Conservation (phyloP, 208 protist genomes). For the Porcisia hertigi region DNA sequence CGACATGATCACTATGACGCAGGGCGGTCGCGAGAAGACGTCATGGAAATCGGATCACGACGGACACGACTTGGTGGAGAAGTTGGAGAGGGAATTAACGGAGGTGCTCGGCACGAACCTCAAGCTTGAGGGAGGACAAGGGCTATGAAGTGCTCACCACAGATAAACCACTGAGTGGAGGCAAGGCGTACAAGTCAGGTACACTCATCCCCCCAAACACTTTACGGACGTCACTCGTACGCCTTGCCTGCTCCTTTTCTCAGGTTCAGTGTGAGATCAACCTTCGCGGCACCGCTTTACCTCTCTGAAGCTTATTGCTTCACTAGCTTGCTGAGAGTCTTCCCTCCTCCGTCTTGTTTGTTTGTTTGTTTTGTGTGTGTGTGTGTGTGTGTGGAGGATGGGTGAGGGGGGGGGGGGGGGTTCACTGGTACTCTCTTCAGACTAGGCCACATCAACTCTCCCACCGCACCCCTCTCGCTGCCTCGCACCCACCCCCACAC, state of each 20-base stretch:
- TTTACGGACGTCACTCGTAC: too few relatives aligned
- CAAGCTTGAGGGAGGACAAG: conserved; percentile 19
- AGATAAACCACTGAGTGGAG: neutral
- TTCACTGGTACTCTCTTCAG: too few relatives aligned
- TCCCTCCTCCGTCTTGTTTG: too few relatives aligned
- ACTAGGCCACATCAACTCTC: too few relatives aligned
- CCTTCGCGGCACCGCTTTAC: too few relatives aligned
- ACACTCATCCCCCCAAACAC: neutral
- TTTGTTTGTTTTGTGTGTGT: too few relatives aligned
- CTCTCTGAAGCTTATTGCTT: too few relatives aligned
- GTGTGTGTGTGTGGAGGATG: too few relatives aligned
- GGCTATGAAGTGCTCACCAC: neutral
- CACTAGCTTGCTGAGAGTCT: too few relatives aligned
- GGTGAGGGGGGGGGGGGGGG: too few relatives aligned
- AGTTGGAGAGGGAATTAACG: conserved; percentile 69
- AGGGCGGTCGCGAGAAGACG: conserved; percentile 24
- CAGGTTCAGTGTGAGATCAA: neutral
- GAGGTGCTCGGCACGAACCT: conserved; percentile 38
- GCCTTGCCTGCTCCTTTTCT: neutral
- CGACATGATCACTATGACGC: conserved; percentile 55
- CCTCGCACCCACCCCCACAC: too few relatives aligned
- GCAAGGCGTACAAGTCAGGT: neutral
- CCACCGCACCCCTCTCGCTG: too few relatives aligned
- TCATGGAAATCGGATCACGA: conserved; percentile 67
- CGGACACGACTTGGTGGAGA: conserved; percentile 61